These are phyloP conservation scores for Plasmodium malariae DNA, from an alignment of 169 alveolate genomes.

Conservation along the genomic window DNA sequence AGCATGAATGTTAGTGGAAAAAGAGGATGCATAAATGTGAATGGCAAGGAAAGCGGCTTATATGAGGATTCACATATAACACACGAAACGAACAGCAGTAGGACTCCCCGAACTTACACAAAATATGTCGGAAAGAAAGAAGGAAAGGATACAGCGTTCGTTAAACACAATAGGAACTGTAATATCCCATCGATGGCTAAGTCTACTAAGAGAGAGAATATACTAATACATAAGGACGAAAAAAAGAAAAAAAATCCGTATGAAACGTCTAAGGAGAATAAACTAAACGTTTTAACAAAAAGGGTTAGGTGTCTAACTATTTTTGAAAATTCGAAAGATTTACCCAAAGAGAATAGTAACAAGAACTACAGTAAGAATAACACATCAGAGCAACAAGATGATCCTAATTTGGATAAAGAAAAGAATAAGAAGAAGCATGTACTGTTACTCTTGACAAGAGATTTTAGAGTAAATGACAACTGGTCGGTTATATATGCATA, in stretches of 20 bases:
- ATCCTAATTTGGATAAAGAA: neutral
- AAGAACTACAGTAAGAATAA: neutral
- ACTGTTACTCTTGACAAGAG: conserved; percentile 55
- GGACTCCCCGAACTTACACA: too few relatives aligned
- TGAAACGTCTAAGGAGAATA: conserved; percentile 40
- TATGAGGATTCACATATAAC: too few relatives aligned
- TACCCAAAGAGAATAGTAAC: neutral
- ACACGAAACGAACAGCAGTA: too few relatives aligned
- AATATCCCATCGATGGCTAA: neutral
- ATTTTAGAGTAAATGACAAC: conserved; percentile 43
- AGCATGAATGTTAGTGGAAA: too few relatives aligned
- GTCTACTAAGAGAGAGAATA: neutral
- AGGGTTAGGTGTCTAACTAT: conserved; percentile 44
- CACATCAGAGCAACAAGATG: neutral
- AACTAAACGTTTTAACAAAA: conserved; percentile 31
- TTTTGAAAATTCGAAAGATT: conserved; percentile 31
- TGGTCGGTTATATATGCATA: conserved; percentile 62
- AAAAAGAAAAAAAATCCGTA: conserved; percentile 53
- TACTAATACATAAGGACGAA: neutral
- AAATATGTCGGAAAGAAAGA: neutral
- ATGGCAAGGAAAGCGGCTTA: too few relatives aligned
- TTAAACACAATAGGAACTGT: neutral
- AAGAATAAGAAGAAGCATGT: conserved; percentile 6
- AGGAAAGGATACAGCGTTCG: neutral
- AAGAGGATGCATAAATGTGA: too few relatives aligned